Evolutionary conservation across 139 green algal genomes (phyloP).

Genomic region (Haematococcus lacustris): DNA sequence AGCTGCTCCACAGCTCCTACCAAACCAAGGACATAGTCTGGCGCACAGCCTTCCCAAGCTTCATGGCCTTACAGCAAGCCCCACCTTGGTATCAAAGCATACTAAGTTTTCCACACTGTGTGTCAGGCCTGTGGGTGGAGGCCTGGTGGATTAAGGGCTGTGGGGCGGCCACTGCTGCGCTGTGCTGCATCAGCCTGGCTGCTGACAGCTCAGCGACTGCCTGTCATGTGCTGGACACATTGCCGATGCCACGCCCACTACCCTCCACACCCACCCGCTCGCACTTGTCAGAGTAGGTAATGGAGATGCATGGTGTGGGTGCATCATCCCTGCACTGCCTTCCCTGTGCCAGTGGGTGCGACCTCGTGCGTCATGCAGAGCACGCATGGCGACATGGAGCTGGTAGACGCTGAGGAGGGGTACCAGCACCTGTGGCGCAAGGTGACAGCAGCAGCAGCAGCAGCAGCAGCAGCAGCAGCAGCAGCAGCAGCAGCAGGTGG

Average conservation of each 20-base stretch:
- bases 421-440: slow-evolving; percentile 50
- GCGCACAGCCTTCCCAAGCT: no score
- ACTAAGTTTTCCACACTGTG: no score
- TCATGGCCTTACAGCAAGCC: no score
- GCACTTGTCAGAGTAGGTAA: neutral
- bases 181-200: neutral
- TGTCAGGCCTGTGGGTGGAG: no score
- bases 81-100: no score
- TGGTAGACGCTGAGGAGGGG: slow-evolving; percentile 33
- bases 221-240: neutral
- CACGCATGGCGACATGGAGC: slow-evolving; percentile 30
- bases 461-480: no score
- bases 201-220: neutral
- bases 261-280: neutral
- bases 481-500: neutral
- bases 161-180: no score
- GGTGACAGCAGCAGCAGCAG: slow-evolving; percentile 11
- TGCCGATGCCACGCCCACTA: neutral
- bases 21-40: no score
- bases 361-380: slow-evolving; percentile 7
- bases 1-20: no score
- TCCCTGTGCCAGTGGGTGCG: neutral
- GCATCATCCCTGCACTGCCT: neutral
- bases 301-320: no score
- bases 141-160: no score